Evolutionary conservation across 768 basidiomycete species (phyloP), one percentile per base, ranked within the genome.

Genomic region (Termitomyces sp.): DNA sequence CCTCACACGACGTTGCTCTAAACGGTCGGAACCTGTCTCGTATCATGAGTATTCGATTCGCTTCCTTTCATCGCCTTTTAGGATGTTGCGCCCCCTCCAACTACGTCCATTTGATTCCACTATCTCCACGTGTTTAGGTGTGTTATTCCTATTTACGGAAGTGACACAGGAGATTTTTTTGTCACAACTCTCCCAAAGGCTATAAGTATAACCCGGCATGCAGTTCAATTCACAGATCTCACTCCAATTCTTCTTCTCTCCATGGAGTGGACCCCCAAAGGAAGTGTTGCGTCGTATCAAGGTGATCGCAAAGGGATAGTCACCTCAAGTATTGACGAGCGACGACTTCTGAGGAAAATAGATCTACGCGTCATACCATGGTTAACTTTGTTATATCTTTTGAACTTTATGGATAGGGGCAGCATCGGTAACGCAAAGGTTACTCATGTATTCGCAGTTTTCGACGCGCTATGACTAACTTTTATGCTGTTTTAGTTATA

Each of bases 361-460:
- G 88, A 89, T 66, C 55, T 82, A 61, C 79, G 77, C 63, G 75
- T 92, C 54, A 77, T 92, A 32, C 91, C 91, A 34, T 91, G 88
- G 85, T 71, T 93, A 25, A 77, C 84, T 9, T 63, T 90, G 8
- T 73, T 93, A 23, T 91, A 91, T 67, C 74, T 91, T 27, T 74
- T 92, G 61, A 89, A 82, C 68, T 92, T 88, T 66, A 73, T 91
- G 52, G 79, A 81, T 57, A 69, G 82, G 67, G 79, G 70, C 68
- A 88, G 81, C 53, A 84, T 91, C 63, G 89, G 88, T 41, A 90
- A 90, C 67, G 86, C 88, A 4, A 83, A 82, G 73, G 89, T 86
- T 44, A 50, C 74, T 34, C 11, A 16, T 63, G 39, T 45, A 23
- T 23, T 32, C 50, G 16, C 11, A 35, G 46, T 25, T 35, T 41